Percentiles rank a stretch among this genome's conserved stretches.
phyloP scores from a whole-genome alignment of 75 land plant genomes.

The Selaginella tamariscina region DNA sequence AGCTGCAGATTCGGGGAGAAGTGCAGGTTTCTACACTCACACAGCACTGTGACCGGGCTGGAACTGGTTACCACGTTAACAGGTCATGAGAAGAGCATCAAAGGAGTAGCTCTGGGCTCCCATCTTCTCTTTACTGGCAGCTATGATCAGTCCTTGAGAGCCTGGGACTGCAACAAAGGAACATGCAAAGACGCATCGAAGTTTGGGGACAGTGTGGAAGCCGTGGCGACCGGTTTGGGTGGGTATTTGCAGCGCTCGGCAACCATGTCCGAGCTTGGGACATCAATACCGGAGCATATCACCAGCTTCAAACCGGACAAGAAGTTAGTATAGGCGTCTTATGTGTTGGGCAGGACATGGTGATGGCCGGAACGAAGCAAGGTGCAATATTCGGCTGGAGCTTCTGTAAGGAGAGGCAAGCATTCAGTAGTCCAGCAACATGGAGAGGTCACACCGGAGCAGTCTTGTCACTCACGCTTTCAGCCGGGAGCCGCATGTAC shows the following conservation, averaged over 20 bases:
- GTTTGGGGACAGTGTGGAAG: background rate
- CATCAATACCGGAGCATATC: background rate
- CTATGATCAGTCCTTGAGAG: background rate
- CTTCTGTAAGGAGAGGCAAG: background rate
- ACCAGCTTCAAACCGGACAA: background rate
- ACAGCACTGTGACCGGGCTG: background rate
- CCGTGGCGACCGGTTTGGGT: background rate
- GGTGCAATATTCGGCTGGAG: background rate
- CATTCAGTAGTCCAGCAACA: background rate
- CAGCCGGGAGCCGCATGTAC: background rate
- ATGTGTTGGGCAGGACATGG: background rate
- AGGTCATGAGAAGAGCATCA: background rate
- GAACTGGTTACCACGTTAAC: background rate
- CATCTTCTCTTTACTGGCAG: background rate
- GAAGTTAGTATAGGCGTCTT: background rate
- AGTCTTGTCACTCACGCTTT: background rate
- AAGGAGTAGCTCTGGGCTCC: background rate
- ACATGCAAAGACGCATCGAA: background rate
- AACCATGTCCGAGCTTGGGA: background rate
- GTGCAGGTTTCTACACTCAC: background rate
- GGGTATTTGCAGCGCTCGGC: background rate
- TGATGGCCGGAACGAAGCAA: background rate
- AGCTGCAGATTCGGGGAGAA: background rate
- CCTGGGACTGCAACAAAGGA: background rate
- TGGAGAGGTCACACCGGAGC: background rate